These are phyloP conservation scores for Tricholoma bakamatsutake DNA, from an alignment of 768 basidiomycete species.

Conservation along the genomic window DNA sequence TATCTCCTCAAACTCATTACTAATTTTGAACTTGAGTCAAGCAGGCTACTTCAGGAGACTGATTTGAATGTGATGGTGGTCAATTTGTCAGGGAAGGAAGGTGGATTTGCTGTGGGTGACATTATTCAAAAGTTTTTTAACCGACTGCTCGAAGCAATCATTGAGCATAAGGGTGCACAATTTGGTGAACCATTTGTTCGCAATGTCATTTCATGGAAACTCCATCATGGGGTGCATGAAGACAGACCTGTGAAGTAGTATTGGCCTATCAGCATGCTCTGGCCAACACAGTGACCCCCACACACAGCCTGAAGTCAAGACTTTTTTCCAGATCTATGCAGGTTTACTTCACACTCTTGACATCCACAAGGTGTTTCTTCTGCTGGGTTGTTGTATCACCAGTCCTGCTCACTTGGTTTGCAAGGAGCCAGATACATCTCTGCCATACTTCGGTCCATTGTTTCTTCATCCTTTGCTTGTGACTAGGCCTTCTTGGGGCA, in stretches of 20 bases:
- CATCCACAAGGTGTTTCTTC: background rate
- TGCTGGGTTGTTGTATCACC: background rate
- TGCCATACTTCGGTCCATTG: background rate
- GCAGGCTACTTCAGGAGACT: background rate
- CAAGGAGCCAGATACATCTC: background rate
- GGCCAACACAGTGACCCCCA: background rate
- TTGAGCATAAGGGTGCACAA: background rate
- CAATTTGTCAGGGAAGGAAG: background rate
- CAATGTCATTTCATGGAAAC: background rate
- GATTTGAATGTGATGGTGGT: background rate
- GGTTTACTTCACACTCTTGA: background rate
- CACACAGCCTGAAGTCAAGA: background rate
- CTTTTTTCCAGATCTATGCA: background rate
- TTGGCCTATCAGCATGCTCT: background rate
- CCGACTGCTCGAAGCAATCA: background rate
- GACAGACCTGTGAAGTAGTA: background rate
- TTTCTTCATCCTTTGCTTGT: no score
- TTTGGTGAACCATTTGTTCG: background rate
- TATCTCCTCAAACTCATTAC: background rate
- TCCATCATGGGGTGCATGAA: background rate
- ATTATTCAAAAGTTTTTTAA: background rate
- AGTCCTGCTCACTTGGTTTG: background rate
- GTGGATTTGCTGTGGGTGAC: background rate
- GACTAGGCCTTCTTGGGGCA: no score
- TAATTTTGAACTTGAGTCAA: background rate